These are phyloP conservation scores for Pestalotiopsis sp. DNA, from an alignment of 2,329 filamentous ascomycete genomes.

Conservation along the genomic window DNA sequence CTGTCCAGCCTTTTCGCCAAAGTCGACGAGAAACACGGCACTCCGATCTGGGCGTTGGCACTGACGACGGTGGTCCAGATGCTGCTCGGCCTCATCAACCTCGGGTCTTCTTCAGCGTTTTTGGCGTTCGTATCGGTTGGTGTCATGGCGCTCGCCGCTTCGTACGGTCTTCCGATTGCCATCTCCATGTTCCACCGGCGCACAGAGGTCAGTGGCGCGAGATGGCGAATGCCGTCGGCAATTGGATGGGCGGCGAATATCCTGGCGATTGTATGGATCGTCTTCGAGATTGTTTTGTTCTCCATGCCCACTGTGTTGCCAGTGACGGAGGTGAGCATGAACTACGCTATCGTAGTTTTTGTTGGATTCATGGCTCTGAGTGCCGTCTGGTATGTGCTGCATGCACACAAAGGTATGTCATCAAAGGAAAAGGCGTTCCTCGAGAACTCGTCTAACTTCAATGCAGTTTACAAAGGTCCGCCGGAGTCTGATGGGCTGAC, in stretches of 20 bases:
- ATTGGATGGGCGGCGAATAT: slow-evolving; percentile 46
- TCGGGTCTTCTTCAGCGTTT: slow-evolving; percentile 58
- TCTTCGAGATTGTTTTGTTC: slow-evolving; percentile 54
- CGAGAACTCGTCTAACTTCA: neutral
- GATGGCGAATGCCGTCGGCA: slow-evolving; percentile 44
- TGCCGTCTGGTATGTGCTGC: slow-evolving; percentile 48
- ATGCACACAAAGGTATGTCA: slow-evolving; percentile 49
- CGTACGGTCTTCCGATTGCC: slow-evolving; percentile 56
- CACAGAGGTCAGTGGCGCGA: slow-evolving; percentile 45
- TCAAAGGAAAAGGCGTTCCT: neutral
- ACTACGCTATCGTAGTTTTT: slow-evolving; percentile 60
- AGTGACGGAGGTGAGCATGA: slow-evolving; percentile 29
- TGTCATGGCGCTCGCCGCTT: slow-evolving; percentile 55
- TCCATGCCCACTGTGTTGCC: slow-evolving; percentile 35
- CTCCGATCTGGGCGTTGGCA: slow-evolving; percentile 57
- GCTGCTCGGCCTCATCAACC: slow-evolving; percentile 56
- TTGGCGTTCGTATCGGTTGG: slow-evolving; percentile 55
- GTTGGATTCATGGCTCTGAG: slow-evolving; percentile 34
- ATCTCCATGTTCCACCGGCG: slow-evolving; percentile 48
- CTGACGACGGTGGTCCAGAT: slow-evolving; percentile 55
- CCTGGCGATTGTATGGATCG: slow-evolving; percentile 49
- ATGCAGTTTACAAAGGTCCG: slow-evolving; percentile 28
- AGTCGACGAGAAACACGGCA: slow-evolving; percentile 52
- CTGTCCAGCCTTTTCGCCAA: slow-evolving; percentile 48
- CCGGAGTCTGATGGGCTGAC: slow-evolving; percentile 30